phyloP scores from a whole-genome alignment of 2,329 filamentous ascomycete species.

The Mariannaea elegans region DNA sequence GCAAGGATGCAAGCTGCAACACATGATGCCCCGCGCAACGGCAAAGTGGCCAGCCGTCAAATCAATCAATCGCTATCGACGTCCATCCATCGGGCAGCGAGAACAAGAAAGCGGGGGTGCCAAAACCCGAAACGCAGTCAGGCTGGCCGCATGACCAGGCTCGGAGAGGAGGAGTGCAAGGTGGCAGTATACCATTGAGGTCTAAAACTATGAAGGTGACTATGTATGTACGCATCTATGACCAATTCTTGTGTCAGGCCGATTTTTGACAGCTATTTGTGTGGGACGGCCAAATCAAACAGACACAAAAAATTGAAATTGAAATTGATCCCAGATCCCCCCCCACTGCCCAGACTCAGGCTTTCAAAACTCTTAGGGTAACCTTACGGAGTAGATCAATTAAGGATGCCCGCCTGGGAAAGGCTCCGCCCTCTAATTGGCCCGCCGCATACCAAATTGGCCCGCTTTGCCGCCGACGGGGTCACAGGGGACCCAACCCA shows the following conservation, averaged over 20 bases:
- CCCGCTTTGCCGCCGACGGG: constrained; percentile 7
- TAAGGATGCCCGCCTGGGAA: constrained; percentile 20
- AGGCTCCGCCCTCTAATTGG: constrained; percentile 22
- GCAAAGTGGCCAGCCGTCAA: not conserved
- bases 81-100: constrained; percentile 19
- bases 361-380: not conserved
- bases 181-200: not conserved
- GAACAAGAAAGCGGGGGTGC: constrained; percentile 14
- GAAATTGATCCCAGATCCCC: too few relatives aligned
- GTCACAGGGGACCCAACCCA: constrained; percentile 4
- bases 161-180: not conserved
- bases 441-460: constrained; percentile 10
- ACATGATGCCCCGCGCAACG: constrained; percentile 24
- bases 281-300: not conserved
- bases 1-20: constrained; percentile 28
- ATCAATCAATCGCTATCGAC: constrained; percentile 6
- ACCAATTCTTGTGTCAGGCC: not conserved
- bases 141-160: constrained; percentile 3
- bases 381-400: not conserved
- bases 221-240: not conserved
- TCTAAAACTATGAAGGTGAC: not conserved
- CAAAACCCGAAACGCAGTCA: constrained; percentile 12
- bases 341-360: not conserved
- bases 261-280: not conserved
- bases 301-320: not conserved